Percentiles rank a stretch among this genome's conserved stretches.
Conservation (phyloP, 2,329 filamentous ascomycete species). For the Trichophaea hybrida region DNA sequence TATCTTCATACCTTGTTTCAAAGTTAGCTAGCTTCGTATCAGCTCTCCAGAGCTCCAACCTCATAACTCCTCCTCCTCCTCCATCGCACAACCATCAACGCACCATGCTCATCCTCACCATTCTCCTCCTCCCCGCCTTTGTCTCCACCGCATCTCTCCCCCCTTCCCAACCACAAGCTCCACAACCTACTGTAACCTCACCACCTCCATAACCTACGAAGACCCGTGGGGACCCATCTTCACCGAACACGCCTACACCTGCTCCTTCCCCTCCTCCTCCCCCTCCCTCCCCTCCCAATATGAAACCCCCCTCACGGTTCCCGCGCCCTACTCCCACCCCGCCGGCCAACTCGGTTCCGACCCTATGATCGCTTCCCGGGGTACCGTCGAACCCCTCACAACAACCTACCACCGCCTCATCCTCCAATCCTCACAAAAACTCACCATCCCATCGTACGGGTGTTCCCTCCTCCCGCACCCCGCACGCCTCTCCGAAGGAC, state of each 20-base stretch:
- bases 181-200: slow-evolving; percentile 9
- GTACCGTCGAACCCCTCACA: slow-evolving; percentile 4
- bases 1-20: too few species aligned
- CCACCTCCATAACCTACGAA: slow-evolving; percentile 13
- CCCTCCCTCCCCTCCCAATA: not conserved
- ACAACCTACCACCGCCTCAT: slow-evolving; percentile 6
- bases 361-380: slow-evolving; percentile 5
- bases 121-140: not conserved
- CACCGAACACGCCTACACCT: slow-evolving; percentile 16
- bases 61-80: not conserved
- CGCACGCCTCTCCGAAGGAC: slow-evolving; percentile 2
- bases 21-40: too few species aligned
- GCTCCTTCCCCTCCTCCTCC: slow-evolving; percentile 5
- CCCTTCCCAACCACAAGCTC: not conserved
- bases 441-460: slow-evolving; percentile 12
- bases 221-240: slow-evolving; percentile 17
- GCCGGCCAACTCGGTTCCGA: slow-evolving; percentile 13
- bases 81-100: not conserved
- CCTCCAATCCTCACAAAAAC: slow-evolving; percentile 10
- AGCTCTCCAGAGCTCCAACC: not conserved
- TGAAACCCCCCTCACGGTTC: slow-evolving; percentile 5
- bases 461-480: slow-evolving; percentile 9
- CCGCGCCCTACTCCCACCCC: slow-evolving; percentile 16
- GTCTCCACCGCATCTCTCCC: not conserved
- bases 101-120: not conserved